phyloP scores from a whole-genome alignment of 2,329 filamentous ascomycete species.

The Magnaporthales sp. region DNA sequence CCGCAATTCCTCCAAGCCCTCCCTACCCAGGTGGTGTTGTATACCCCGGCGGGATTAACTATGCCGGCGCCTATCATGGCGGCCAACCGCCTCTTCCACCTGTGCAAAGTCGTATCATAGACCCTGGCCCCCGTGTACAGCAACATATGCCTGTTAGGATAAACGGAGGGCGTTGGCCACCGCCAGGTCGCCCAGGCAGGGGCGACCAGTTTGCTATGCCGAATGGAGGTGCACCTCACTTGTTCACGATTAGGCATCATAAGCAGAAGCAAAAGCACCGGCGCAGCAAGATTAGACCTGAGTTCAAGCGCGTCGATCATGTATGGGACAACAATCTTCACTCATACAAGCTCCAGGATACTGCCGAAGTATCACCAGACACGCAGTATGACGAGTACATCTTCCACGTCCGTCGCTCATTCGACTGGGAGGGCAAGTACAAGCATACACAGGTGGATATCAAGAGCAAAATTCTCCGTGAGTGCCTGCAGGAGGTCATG shows the following conservation, averaged over 20 bases:
- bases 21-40: not conserved
- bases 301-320: slow-evolving; percentile 44
- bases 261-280: slow-evolving; percentile 7
- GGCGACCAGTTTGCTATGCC: not conserved
- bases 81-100: not conserved
- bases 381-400: slow-evolving; percentile 66
- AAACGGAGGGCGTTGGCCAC: not conserved
- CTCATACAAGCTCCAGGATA: slow-evolving; percentile 46
- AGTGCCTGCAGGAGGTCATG: slow-evolving; percentile 62
- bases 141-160: not conserved
- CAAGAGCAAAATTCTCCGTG: slow-evolving; percentile 70
- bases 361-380: slow-evolving; percentile 33
- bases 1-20: not conserved
- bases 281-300: slow-evolving; percentile 15
- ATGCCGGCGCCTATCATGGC: not conserved
- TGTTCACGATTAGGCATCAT: not conserved
- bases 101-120: slow-evolving; percentile 1
- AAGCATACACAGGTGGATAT: slow-evolving; percentile 67
- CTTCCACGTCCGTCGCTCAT: slow-evolving; percentile 75
- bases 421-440: slow-evolving; percentile 80
- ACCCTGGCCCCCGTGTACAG: slow-evolving; percentile 4
- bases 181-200: not conserved
- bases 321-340: slow-evolving; percentile 43
- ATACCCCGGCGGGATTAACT: not conserved
- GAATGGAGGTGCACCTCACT: not conserved